A percentile compares a stretch with the other conserved stretches of the same genome.
Evolutionary conservation across 441 rosid genomes (phyloP).

Genomic region (Erysimum pusillum): DNA sequence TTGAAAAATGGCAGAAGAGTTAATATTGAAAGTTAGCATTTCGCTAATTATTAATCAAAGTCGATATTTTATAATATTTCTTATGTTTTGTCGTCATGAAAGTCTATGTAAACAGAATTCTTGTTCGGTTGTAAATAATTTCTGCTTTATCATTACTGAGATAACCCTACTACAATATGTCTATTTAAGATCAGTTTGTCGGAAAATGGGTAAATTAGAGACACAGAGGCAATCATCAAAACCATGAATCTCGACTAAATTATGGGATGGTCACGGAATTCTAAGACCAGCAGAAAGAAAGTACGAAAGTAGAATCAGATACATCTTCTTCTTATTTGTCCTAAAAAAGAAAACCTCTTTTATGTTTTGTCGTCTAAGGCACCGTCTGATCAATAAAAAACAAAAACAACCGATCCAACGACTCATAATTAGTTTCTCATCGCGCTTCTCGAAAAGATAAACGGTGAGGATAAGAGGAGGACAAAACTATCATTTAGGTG

Average conservation of each 20-base stretch:
- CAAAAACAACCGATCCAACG: constrained; percentile 31
- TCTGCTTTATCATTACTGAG: not conserved
- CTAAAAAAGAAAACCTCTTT: no score
- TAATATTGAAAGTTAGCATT: not conserved
- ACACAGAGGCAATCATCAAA: not conserved
- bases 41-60: not conserved
- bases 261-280: not conserved
- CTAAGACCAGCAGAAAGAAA: not conserved
- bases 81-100: not conserved
- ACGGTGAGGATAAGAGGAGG: not conserved
- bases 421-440: not conserved
- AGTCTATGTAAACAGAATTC: not conserved
- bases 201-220: not conserved
- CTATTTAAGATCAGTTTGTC: no score
- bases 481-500: not conserved
- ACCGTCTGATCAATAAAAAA: constrained; percentile 20
- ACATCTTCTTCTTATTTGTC: not conserved
- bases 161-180: no score
- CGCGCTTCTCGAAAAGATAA: not conserved
- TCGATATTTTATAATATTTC: not conserved
- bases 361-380: constrained; percentile 2
- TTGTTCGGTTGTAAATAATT: not conserved
- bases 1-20: no score
- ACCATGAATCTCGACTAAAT: constrained; percentile 3
- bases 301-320: not conserved